Base-by-base conservation (phyloP, 2,329 filamentous ascomycete genomes). In the Chrysoporthe deuterocubensis region DNA sequence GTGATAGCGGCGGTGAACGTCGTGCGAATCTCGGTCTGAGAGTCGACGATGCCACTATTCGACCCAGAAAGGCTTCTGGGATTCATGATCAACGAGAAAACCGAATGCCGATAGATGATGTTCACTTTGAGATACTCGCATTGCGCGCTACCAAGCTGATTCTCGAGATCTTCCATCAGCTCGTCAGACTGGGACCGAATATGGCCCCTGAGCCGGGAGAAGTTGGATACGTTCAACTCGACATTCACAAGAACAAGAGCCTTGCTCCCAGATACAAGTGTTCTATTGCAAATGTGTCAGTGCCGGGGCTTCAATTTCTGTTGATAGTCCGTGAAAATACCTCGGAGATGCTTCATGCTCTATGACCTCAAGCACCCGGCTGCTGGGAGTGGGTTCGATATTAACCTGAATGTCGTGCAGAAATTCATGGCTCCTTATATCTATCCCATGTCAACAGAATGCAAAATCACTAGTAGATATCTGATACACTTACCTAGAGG, bases 91-190 rank as follows among this genome's bases (percentile, higher is more conserved):
- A 62, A 61, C 14, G 83, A 81, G 73, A 89, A 89, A 0, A 81
- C 84, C 0, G 87, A 86, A 72, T 90, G 86, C 2, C 79, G 79
- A 72, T 89, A 90, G 7, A 78, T 82, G 8, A 90, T 71, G 26
- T 79, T 78, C 18, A 89, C 78, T 3, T 81, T 81, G 62, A 89
- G 76, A 70, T 87, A 89, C 44, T 83, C 80, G 18, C 80, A 80
- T 26, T 75, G 75, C 3, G 78, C 78, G 64, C 81, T 79, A 42
- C 87, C 86, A 2, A 90, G 81, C 66, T 88, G 82, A 42, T 79
- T 77, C 72, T 90, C 86, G 13, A 90, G 78, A 67, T 89, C 85
- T 34, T 85, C 81, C 18, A 90, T 87, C 43, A 90, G 77, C 52
- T 85, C 81, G 14, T 89, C 85, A 0, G 87, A 83, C 50, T 78